These are phyloP conservation scores for Candolleomyces eurysporus DNA, from an alignment of 768 basidiomycete species.

Conservation along the genomic window DNA sequence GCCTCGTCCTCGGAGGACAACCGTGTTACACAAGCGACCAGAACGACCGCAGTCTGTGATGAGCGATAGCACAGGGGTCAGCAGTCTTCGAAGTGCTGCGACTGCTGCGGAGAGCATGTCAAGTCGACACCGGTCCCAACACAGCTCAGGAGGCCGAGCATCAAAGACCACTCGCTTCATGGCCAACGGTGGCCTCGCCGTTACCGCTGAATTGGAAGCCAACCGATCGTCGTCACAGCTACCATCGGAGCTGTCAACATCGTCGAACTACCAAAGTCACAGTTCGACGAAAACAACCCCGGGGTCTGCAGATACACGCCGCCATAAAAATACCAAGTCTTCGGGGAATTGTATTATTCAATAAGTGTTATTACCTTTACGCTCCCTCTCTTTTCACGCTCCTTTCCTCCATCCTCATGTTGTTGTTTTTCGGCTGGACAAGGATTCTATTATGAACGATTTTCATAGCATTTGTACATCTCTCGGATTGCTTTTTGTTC, in stretches of 20 bases:
- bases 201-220: conserved; percentile 6
- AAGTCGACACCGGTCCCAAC: conserved; percentile 16
- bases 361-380: conserved; percentile 22
- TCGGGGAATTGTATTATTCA: conserved; percentile 50
- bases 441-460: conserved; percentile 2
- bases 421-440: not conserved
- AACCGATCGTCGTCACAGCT: not conserved
- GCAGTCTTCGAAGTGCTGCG: conserved; percentile 58
- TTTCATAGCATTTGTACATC: conserved; percentile 6
- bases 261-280: conserved; percentile 14
- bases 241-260: conserved; percentile 17
- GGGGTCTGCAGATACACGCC: conserved; percentile 28
- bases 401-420: conserved; percentile 11
- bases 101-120: conserved; percentile 47
- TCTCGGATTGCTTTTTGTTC: conserved; percentile 1
- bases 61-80: conserved; percentile 56
- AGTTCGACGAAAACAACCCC: conserved; percentile 29
- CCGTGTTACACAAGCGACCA: conserved; percentile 24
- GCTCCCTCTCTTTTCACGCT: conserved; percentile 7
- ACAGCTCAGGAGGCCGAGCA: conserved; percentile 10
- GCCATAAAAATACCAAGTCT: conserved; percentile 33
- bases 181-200: conserved; percentile 2
- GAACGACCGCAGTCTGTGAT: conserved; percentile 59
- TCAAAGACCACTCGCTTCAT: conserved; percentile 4
- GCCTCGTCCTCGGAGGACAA: conserved; percentile 18